These are phyloP conservation scores for Rhynchosporium graminicola DNA, from an alignment of 2,329 filamentous ascomycete genomes.

Conservation along the genomic window DNA sequence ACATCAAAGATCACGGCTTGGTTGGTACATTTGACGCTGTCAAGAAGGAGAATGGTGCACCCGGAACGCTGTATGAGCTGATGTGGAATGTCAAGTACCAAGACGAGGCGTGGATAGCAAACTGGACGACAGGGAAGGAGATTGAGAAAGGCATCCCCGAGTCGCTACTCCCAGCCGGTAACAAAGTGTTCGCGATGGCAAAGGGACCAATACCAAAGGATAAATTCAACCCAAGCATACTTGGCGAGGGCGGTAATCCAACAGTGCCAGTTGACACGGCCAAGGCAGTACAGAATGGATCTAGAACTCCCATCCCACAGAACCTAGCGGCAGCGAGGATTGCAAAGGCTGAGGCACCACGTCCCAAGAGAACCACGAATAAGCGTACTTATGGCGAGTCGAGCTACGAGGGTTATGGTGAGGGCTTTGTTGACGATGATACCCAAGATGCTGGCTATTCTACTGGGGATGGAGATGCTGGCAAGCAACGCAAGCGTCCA, in stretches of 20 bases:
- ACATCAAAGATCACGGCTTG: slow-evolving; percentile 64
- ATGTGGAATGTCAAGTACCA: slow-evolving; percentile 45
- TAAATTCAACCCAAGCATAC: slow-evolving; percentile 58
- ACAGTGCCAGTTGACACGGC: slow-evolving; percentile 19
- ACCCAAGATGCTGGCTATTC: slow-evolving; percentile 64
- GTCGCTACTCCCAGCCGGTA: slow-evolving; percentile 47
- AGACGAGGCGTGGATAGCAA: slow-evolving; percentile 58
- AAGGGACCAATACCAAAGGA: slow-evolving; percentile 57
- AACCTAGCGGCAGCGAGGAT: slow-evolving; percentile 17
- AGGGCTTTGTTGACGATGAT: slow-evolving; percentile 71
- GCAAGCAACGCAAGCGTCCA: slow-evolving; percentile 57
- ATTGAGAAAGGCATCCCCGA: slow-evolving; percentile 55
- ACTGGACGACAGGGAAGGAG: slow-evolving; percentile 55
- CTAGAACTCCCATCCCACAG: slow-evolving; percentile 25
- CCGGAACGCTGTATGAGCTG: slow-evolving; percentile 56
- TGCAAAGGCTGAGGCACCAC: slow-evolving; percentile 40
- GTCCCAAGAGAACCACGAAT: slow-evolving; percentile 67
- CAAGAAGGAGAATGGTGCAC: slow-evolving; percentile 55
- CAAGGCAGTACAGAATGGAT: slow-evolving; percentile 27
- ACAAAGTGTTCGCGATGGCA: slow-evolving; percentile 57
- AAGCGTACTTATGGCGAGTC: slow-evolving; percentile 76
- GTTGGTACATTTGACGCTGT: slow-evolving; percentile 61
- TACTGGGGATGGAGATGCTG: slow-evolving; percentile 67
- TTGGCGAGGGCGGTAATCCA: slow-evolving; percentile 51
- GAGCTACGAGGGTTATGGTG: slow-evolving; percentile 73